These are phyloP conservation scores for Mortierella sp. DNA, from an alignment of 371 early-diverging fungal genomes.

Conservation along the genomic window DNA sequence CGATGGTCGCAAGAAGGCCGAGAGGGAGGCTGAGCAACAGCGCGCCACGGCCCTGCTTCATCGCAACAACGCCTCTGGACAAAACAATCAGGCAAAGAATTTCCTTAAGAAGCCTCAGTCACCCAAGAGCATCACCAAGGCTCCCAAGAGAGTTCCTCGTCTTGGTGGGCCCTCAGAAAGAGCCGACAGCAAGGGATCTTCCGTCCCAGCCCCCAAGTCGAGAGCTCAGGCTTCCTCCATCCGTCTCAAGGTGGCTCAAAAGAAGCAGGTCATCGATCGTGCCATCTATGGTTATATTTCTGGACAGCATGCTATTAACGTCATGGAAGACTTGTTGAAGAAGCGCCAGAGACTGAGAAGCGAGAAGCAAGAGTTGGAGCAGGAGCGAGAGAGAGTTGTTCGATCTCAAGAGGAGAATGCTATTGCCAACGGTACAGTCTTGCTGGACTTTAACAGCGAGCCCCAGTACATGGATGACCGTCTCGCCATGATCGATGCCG, in stretches of 20 bases:
- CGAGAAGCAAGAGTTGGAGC: slow-evolving; percentile 79
- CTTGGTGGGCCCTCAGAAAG: slow-evolving; percentile 25
- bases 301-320: slow-evolving; percentile 54
- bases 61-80: slow-evolving; percentile 60
- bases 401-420: slow-evolving; percentile 70
- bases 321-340: slow-evolving; percentile 63
- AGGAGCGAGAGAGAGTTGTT: slow-evolving; percentile 79
- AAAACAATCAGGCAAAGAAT: slow-evolving; percentile 32
- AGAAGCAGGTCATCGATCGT: slow-evolving; percentile 58
- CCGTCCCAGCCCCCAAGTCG: slow-evolving; percentile 35
- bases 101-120: slow-evolving; percentile 56
- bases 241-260: slow-evolving; percentile 46
- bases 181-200: slow-evolving; percentile 23
- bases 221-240: slow-evolving; percentile 20
- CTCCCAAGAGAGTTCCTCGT: slow-evolving; percentile 38
- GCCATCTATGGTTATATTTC: slow-evolving; percentile 57
- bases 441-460: slow-evolving; percentile 68
- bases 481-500: slow-evolving; percentile 86
- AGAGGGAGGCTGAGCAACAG: slow-evolving; percentile 75
- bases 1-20: slow-evolving; percentile 76
- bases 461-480: slow-evolving; percentile 86
- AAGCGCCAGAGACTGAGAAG: slow-evolving; percentile 72
- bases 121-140: slow-evolving; percentile 55
- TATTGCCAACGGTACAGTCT: slow-evolving; percentile 61
- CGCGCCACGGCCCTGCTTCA: slow-evolving; percentile 69